Evolutionary conservation across 495 filamentous ascomycete species (phyloP).

Genomic region (Apiosordaria backusii): DNA sequence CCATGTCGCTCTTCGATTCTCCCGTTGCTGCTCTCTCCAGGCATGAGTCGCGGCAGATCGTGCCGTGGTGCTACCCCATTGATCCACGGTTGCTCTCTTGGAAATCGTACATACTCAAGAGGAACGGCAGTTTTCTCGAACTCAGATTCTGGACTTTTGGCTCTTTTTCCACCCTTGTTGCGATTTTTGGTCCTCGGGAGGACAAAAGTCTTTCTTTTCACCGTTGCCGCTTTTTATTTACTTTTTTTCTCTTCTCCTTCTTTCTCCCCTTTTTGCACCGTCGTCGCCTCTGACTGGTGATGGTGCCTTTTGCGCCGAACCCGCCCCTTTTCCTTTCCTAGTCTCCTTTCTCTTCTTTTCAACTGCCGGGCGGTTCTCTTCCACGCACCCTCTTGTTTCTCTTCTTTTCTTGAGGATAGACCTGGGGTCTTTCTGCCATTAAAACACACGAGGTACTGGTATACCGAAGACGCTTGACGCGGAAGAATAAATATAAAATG

Average conservation of each 20-base stretch:
- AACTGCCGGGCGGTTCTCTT: constrained; percentile 31
- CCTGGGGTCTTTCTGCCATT: constrained; percentile 17
- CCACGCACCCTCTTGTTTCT: constrained; percentile 6
- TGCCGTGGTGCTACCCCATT: constrained; percentile 6
- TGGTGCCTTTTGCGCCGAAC: neutral
- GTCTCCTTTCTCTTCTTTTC: constrained; percentile 16
- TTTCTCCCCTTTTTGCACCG: constrained; percentile 20
- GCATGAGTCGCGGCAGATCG: constrained; percentile 25
- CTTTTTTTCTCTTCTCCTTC: constrained; percentile 21
- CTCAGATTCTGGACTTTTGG: constrained; percentile 9
- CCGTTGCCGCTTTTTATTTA: constrained; percentile 19
- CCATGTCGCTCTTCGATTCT: constrained; percentile 4
- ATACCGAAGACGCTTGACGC: neutral
- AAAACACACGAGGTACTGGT: neutral
- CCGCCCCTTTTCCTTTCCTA: constrained; percentile 11
- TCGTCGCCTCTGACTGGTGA: constrained; percentile 13
- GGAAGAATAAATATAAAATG: constrained; percentile 1
- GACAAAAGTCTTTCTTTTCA: constrained; percentile 35
- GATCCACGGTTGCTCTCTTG: constrained; percentile 11
- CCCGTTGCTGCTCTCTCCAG: constrained; percentile 3
- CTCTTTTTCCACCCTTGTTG: constrained; percentile 6
- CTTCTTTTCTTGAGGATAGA: constrained; percentile 10
- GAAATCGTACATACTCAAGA: constrained; percentile 25
- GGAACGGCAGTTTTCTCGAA: constrained; percentile 4
- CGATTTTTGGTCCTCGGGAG: constrained; percentile 27